phyloP scores from a whole-genome alignment of 148 eudicot genomes.

The Arbutus unedo region DNA sequence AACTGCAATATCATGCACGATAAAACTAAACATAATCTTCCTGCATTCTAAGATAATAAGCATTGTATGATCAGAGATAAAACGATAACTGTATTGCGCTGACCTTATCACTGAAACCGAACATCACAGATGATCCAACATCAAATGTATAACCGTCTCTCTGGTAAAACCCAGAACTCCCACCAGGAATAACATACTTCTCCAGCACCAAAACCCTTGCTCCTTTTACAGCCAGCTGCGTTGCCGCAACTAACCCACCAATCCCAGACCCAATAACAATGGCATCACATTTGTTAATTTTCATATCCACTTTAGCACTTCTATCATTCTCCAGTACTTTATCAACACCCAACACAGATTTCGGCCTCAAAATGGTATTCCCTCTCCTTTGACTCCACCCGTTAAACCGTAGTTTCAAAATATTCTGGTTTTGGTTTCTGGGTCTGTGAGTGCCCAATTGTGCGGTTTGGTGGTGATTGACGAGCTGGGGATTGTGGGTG shows the following conservation, averaged over 20 bases:
- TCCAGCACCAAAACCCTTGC: constrained; percentile 92
- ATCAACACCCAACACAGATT: constrained; percentile 51
- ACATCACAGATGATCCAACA: constrained; percentile 98
- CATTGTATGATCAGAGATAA: background rate
- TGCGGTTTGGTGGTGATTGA: background rate
- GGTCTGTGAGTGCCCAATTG: constrained; percentile 17
- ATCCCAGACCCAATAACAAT: constrained; percentile 95
- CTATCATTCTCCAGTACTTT: constrained; percentile 28
- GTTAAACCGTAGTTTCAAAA: constrained; percentile 20
- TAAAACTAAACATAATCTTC: background rate
- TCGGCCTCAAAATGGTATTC: constrained; percentile 21
- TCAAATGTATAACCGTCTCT: constrained; percentile 94
- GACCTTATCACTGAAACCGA: constrained; percentile 96
- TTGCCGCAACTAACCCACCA: constrained; percentile 93
- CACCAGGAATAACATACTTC: constrained; percentile 98
- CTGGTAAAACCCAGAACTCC: constrained; percentile 90
- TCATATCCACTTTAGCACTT: constrained; percentile 29
- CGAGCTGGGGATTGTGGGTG: constrained; percentile 17
- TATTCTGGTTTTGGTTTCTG: constrained; percentile 18
- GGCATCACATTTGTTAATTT: constrained; percentile 53
- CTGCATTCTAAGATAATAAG: background rate
- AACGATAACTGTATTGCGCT: background rate
- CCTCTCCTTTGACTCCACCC: constrained; percentile 22
- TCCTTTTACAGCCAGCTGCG: constrained; percentile 95
- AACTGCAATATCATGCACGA: background rate